These are phyloP conservation scores for Lactarius evosmus DNA, from an alignment of 768 basidiomycete species.

Conservation along the genomic window DNA sequence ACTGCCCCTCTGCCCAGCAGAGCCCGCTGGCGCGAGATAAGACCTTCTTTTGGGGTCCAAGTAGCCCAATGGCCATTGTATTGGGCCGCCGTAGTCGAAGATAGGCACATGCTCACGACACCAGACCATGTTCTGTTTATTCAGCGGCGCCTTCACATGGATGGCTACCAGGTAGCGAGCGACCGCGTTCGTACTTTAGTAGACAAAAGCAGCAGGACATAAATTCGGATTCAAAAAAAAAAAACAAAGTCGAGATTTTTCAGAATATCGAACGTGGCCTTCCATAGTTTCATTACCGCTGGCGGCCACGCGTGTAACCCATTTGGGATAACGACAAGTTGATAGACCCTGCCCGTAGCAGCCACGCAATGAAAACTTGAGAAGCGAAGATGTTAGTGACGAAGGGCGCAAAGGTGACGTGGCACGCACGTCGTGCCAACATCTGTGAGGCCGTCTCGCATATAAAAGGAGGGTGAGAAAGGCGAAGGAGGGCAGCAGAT, in stretches of 20 bases:
- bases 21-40: background rate
- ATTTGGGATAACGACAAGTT: background rate
- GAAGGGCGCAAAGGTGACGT: background rate
- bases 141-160: background rate
- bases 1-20: background rate
- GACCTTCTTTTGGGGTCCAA: background rate
- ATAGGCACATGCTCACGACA: background rate
- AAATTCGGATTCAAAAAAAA: no score
- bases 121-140: background rate
- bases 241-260: background rate
- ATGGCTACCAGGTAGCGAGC: background rate
- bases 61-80: background rate
- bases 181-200: no score
- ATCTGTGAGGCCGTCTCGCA: background rate
- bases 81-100: background rate
- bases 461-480: slow-evolving; percentile 9
- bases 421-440: background rate
- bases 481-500: slow-evolving; percentile 1
- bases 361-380: background rate
- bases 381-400: background rate
- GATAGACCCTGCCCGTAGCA: slow-evolving; percentile 9
- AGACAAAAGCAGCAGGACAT: background rate
- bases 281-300: slow-evolving; percentile 9
- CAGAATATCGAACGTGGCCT: slow-evolving; percentile 8
- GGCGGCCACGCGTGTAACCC: background rate